Evolutionary conservation across 345 rosid species (phyloP).

Genomic region (Brassica juncea): DNA sequence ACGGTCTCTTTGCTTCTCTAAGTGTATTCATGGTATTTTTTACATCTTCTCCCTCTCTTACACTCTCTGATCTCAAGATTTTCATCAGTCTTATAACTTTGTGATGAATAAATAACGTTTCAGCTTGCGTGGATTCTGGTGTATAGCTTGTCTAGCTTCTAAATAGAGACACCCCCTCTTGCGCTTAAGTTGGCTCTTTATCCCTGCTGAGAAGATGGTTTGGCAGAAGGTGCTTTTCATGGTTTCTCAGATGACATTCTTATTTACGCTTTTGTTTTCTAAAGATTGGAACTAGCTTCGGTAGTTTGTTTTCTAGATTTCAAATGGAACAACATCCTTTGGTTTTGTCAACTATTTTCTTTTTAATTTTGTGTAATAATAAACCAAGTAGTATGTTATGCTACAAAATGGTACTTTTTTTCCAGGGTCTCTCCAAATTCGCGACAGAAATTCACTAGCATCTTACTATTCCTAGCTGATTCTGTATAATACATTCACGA

Average conservation of each 20-base stretch:
- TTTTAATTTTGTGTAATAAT: constrained; percentile 17
- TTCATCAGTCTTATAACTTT: not conserved
- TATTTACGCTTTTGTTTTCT: constrained; percentile 24
- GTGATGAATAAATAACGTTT: constrained; percentile 15
- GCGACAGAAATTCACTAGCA: not conserved
- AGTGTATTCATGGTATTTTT: constrained; percentile 83
- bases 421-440: not conserved
- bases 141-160: constrained; percentile 94
- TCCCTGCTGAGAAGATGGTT: constrained; percentile 19
- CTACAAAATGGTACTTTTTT: no score
- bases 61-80: not conserved
- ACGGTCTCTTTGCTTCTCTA: constrained; percentile 89
- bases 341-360: not conserved
- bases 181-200: constrained; percentile 13
- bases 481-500: not conserved
- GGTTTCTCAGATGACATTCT: constrained; percentile 2
- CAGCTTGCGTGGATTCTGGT: constrained; percentile 97
- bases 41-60: not conserved
- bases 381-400: not conserved
- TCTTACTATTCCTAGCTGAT: not conserved
- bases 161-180: constrained; percentile 37
- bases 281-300: constrained; percentile 31
- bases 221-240: constrained; percentile 14
- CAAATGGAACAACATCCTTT: not conserved
- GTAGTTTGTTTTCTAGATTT: constrained; percentile 5